These are phyloP conservation scores for Ambrosia hybrid DNA, from an alignment of 140 eudicot genomes.

Conservation along the genomic window DNA sequence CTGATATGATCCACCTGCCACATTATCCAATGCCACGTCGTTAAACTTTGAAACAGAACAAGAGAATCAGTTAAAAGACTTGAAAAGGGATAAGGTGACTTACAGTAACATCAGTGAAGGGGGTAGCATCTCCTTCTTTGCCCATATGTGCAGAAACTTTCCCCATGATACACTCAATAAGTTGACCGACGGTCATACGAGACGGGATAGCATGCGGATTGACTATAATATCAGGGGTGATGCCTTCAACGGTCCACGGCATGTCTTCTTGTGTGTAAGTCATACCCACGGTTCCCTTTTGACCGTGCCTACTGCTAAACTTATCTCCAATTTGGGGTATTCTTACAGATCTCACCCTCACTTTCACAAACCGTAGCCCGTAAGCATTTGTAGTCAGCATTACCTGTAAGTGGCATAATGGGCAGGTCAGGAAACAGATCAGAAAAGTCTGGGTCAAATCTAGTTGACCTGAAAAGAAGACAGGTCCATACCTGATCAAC, in stretches of 20 bases:
- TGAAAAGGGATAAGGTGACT: constrained; percentile 16
- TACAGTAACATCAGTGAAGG: constrained; percentile 91
- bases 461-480: neutral
- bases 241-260: constrained; percentile 98
- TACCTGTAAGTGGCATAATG: constrained; percentile 34
- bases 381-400: constrained; percentile 92
- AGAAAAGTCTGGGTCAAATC: neutral
- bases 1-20: constrained; percentile 85
- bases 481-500: constrained; percentile 73
- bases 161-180: constrained; percentile 96
- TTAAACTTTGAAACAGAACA: neutral
- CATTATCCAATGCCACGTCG: neutral
- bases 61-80: neutral
- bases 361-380: constrained; percentile 91
- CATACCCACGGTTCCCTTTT: constrained; percentile 97
- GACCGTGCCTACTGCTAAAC: constrained; percentile 97
- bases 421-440: neutral
- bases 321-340: constrained; percentile 97
- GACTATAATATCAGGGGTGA: constrained; percentile 86
- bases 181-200: constrained; percentile 98
- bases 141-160: constrained; percentile 99
- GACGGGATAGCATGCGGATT: constrained; percentile 98
- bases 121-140: constrained; percentile 98
- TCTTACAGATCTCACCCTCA: constrained; percentile 85
- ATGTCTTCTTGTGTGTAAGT: constrained; percentile 98